These are phyloP conservation scores for Saururus chinensis DNA, from an alignment of 164 flowering plant species.

Conservation along the genomic window DNA sequence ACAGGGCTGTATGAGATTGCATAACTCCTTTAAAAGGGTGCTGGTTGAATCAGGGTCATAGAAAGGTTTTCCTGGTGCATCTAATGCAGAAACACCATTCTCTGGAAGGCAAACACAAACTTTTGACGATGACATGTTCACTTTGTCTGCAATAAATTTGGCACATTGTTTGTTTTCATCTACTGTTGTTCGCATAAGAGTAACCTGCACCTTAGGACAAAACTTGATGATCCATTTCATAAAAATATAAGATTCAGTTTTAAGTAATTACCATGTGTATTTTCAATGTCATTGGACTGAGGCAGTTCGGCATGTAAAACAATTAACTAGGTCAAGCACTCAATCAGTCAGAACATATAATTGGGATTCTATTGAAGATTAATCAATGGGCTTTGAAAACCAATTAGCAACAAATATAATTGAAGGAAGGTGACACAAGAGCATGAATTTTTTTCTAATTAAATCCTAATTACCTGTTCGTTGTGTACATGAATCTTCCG, in stretches of 20 bases:
- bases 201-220: slow-evolving; percentile 31
- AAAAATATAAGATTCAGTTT: too few relatives aligned
- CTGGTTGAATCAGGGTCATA: slow-evolving; percentile 69
- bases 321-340: too few relatives aligned
- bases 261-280: too few relatives aligned
- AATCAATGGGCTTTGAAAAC: too few relatives aligned
- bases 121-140: slow-evolving; percentile 63
- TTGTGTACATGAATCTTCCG: slow-evolving; percentile 69
- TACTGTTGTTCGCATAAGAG: slow-evolving; percentile 75
- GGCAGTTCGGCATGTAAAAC: too few relatives aligned
- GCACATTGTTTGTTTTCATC: slow-evolving; percentile 84
- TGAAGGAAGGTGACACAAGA: too few relatives aligned
- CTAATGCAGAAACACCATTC: slow-evolving; percentile 85
- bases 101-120: slow-evolving; percentile 72
- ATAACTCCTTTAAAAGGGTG: slow-evolving; percentile 51
- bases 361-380: too few relatives aligned
- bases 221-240: neutral
- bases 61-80: slow-evolving; percentile 85
- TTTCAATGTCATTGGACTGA: too few relatives aligned
- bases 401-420: too few relatives aligned
- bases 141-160: slow-evolving; percentile 66
- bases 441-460: too few relatives aligned
- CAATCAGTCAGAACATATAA: too few relatives aligned
- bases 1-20: slow-evolving; percentile 46
- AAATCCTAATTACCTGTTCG: slow-evolving; percentile 90